Percentiles rank a stretch among this genome's conserved stretches.
Conservation (phyloP, 768 basidiomycete genomes). For the Amanita thiersii region DNA sequence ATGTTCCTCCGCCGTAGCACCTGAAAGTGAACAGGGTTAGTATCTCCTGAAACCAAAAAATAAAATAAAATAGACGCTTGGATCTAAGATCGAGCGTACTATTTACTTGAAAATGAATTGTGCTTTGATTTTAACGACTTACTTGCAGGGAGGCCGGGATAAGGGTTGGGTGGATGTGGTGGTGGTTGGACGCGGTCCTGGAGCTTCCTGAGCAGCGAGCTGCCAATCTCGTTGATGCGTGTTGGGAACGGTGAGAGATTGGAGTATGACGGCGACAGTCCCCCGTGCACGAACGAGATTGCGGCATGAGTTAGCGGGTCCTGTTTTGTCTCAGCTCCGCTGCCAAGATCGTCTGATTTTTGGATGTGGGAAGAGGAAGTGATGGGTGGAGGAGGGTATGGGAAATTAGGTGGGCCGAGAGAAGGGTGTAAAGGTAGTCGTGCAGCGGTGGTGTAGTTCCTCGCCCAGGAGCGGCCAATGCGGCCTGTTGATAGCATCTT, state of each 20-base stretch:
- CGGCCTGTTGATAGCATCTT: constrained; percentile 66
- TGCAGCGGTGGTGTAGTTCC: constrained; percentile 76
- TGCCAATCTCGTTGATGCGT: constrained; percentile 70
- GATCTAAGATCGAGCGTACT: no score
- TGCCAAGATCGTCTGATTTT: constrained; percentile 15
- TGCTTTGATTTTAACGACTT: no score
- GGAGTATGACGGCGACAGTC: constrained; percentile 70
- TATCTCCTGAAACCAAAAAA: not conserved
- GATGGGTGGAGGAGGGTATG: constrained; percentile 34
- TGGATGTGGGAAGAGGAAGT: constrained; percentile 21
- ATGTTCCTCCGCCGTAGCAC: constrained; percentile 56
- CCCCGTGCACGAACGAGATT: constrained; percentile 91
- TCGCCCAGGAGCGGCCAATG: constrained; percentile 76
- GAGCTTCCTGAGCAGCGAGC: constrained; percentile 61
- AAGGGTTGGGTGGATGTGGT: constrained; percentile 77
- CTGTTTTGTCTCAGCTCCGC: constrained; percentile 12
- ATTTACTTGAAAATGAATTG: no score
- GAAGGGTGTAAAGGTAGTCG: constrained; percentile 75
- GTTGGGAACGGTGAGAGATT: constrained; percentile 77
- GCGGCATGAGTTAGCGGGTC: constrained; percentile 66
- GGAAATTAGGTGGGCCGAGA: constrained; percentile 60
- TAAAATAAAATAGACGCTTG: not conserved
- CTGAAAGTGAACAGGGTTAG: constrained; percentile 24
- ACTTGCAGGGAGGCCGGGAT: constrained; percentile 58
- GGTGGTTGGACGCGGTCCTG: constrained; percentile 59